Evolutionary conservation across 2,329 filamentous ascomycete species (phyloP).

Genomic region (Arthrobotrys sphaeroides): DNA sequence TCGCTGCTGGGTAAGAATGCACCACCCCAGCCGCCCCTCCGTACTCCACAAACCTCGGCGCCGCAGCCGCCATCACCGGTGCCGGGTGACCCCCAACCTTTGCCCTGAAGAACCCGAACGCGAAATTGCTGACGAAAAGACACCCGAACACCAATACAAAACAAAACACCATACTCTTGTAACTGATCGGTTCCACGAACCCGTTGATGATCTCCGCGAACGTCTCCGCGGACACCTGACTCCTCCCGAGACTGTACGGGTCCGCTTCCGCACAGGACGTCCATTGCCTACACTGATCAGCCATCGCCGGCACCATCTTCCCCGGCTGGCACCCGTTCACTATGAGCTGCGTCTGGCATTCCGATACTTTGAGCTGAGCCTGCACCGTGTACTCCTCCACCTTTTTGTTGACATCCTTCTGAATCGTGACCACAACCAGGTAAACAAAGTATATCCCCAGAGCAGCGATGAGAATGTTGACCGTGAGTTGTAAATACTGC

Average conservation of each 20-base stretch:
- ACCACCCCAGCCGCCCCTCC: conserved; percentile 39
- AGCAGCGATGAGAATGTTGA: conserved; percentile 72
- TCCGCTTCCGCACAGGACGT: conserved; percentile 87
- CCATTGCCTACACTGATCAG: conserved; percentile 80
- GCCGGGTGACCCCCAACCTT: conserved; percentile 54
- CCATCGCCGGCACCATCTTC: conserved; percentile 76
- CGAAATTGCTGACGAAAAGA: conserved; percentile 69
- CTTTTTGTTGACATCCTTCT: conserved; percentile 77
- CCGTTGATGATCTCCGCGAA: conserved; percentile 93
- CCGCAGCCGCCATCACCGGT: conserved; percentile 55
- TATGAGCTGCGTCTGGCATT: conserved; percentile 77
- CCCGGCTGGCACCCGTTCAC: conserved; percentile 78
- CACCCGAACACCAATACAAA: conserved; percentile 65
- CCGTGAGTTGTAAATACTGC: conserved; percentile 69
- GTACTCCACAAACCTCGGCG: conserved; percentile 51
- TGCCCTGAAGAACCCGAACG: conserved; percentile 62
- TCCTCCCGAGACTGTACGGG: conserved; percentile 77
- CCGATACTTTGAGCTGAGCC: conserved; percentile 76
- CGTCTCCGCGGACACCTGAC: conserved; percentile 83
- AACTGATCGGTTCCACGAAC: conserved; percentile 88
- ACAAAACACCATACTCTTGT: conserved; percentile 76
- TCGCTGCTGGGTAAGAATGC: conserved; percentile 17
- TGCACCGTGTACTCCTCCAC: conserved; percentile 74
- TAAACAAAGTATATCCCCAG: conserved; percentile 73
- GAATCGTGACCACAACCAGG: conserved; percentile 74